Base-by-base conservation (phyloP, 176 grass and related monocot species). In the Eragrostis nindensis region DNA sequence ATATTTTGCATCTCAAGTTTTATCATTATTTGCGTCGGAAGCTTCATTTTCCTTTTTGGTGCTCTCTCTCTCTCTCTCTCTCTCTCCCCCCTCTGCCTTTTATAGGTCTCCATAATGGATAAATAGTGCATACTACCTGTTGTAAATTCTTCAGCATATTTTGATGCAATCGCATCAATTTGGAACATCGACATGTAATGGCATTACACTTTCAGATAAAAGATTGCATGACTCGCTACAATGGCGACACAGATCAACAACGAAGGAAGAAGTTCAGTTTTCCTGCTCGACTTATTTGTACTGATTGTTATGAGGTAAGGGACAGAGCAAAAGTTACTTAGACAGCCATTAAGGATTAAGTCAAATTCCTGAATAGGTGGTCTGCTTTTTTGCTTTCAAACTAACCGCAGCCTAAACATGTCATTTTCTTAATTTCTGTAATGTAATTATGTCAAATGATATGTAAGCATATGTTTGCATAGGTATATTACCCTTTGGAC, bases 221-320 rank as follows among this genome's bases (percentile, higher is more conserved):
- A 87, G 96, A 99, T 64, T 91, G 96, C 81, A 93, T 86, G 80
- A 99, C 90, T 63, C 93, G 96, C 61, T 99, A 93, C 76, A 99
- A 99, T 9, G 92, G 92, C 5, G 96, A 99, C 60, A 60, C 85
- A 5, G 90, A 95, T 32, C 96, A 90, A 73, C 92, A 95, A 68
- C 90, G 89, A 26, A 89, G 88, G 64, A 95, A 98, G 84, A 99
- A 93, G 71, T 95, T 99, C 72, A 87, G 84, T 87, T 99, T 99
- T 76, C 92, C 90, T 86, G 92, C 92, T 62, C 88, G 92, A 59
- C 96, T 99, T 88, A 91, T 99, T 54, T 95, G 96, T 79, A 85
- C 96, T 32, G 96, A 99, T 91, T 99, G 90, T 85, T 95, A 82
- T 0, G 86, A 99, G 84, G 96, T 98, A 95, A 90, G 76, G 19